Conservation (phyloP, 345 rosid genomes). For the Hibiscus tridactylites region DNA sequence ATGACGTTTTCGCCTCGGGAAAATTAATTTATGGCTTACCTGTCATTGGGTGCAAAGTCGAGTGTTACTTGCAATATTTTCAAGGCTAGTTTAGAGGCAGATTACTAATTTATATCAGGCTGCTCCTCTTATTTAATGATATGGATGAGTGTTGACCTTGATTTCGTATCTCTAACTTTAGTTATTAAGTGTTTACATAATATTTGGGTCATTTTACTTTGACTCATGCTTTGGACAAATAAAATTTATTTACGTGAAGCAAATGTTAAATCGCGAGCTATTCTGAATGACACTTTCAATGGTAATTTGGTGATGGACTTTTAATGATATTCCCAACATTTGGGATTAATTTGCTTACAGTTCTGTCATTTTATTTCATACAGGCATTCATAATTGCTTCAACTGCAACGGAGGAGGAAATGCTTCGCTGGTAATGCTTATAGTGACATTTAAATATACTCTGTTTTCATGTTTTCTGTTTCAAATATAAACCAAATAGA, state of each 20-base stretch:
- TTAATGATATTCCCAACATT: neutral
- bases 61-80: neutral
- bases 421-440: constrained; percentile 71
- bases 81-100: neutral
- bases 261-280: neutral
- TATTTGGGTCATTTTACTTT: neutral
- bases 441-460: neutral
- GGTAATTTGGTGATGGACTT: neutral
- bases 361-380: constrained; percentile 18
- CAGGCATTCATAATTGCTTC: constrained; percentile 99
- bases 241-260: neutral
- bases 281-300: neutral
- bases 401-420: constrained; percentile 85
- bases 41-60: neutral
- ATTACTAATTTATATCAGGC: neutral
- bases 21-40: neutral
- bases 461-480: neutral
- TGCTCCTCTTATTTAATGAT: neutral
- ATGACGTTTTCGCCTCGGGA: neutral
- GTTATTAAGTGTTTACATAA: neutral
- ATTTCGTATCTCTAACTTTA: neutral
- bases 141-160: neutral
- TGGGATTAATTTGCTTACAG: constrained; percentile 11
- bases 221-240: neutral
- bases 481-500: constrained; percentile 6